Conservation (phyloP, 1,284 basidiomycete species). For the Microbotryum intermedium region DNA sequence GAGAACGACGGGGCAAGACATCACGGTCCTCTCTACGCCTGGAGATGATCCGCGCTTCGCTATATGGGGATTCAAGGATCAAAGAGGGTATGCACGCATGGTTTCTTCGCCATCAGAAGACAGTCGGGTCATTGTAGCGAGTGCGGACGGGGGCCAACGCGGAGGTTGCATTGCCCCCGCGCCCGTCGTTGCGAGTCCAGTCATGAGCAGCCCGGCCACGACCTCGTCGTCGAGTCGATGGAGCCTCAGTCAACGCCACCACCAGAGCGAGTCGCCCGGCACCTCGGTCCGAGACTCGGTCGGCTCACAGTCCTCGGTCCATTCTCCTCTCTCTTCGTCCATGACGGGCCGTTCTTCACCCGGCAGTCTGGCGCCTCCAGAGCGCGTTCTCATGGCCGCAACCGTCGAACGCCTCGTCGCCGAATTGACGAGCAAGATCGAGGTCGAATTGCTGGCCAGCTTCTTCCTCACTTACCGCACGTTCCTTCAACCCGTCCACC, state of each 20-base stretch:
- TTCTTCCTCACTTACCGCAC: constrained; percentile 82
- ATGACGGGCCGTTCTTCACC: background rate
- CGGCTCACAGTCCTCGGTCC: background rate
- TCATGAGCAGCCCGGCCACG: constrained; percentile 13
- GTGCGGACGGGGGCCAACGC: background rate
- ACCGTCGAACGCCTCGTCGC: constrained; percentile 85
- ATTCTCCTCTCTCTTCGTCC: background rate
- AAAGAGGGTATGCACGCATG: background rate
- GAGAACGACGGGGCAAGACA: constrained; percentile 12
- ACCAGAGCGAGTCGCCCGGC: constrained; percentile 7
- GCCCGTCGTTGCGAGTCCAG: constrained; percentile 37
- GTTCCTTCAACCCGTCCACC: constrained; percentile 63
- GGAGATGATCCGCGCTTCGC: constrained; percentile 77
- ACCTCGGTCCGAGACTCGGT: constrained; percentile 21
- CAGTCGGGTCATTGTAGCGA: background rate
- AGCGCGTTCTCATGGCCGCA: constrained; percentile 55
- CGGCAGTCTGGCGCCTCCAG: background rate
- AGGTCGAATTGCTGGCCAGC: constrained; percentile 64
- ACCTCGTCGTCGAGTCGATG: constrained; percentile 6
- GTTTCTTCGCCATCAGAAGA: background rate
- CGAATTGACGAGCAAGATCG: constrained; percentile 71
- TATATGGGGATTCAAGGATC: constrained; percentile 56
- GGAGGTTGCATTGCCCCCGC: background rate
- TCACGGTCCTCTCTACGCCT: constrained; percentile 42
- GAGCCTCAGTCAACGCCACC: constrained; percentile 5